phyloP scores from a whole-genome alignment of 2,329 filamentous ascomycete genomes.

The Exophiala oligosperma region DNA sequence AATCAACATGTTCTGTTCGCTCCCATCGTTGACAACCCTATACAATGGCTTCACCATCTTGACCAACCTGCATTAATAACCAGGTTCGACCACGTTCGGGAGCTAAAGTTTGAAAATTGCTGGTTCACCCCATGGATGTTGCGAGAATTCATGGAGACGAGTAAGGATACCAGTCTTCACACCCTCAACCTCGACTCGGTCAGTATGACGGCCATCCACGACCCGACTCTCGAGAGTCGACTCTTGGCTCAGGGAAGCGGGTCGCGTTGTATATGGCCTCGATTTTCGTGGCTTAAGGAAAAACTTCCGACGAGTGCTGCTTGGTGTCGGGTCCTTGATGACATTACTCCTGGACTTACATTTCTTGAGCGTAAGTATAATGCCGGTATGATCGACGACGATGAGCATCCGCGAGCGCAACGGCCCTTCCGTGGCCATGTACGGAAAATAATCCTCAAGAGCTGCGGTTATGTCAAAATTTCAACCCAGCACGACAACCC shows the following conservation, averaged over 20 bases:
- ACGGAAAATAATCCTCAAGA: conserved; percentile 53
- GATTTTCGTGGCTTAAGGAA: conserved; percentile 35
- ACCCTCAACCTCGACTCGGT: conserved; percentile 63
- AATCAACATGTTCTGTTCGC: conserved; percentile 64
- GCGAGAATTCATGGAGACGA: conserved; percentile 50
- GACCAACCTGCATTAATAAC: conserved; percentile 40
- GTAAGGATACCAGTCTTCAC: conserved; percentile 51
- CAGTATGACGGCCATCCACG: conserved; percentile 56
- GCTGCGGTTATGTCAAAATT: conserved; percentile 59
- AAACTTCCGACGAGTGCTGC: conserved; percentile 44
- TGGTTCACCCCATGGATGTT: conserved; percentile 65
- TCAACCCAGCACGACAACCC: conserved; percentile 23
- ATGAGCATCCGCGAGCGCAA: conserved; percentile 10
- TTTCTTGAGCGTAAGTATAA: conserved; percentile 37
- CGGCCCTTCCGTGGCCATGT: conserved; percentile 36
- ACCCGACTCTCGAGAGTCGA: conserved; percentile 7
- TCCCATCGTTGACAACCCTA: conserved; percentile 37
- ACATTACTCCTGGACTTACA: conserved; percentile 50
- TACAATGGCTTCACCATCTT: conserved; percentile 13
- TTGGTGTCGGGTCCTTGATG: conserved; percentile 53
- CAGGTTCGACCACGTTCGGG: conserved; percentile 57
- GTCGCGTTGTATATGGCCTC: conserved; percentile 17
- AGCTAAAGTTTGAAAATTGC: conserved; percentile 67
- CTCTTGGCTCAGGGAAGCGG: conserved; percentile 12
- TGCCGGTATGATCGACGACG: conserved; percentile 27